These are phyloP conservation scores for Piloderma croceum DNA, from an alignment of 768 basidiomycete species.

Conservation along the genomic window DNA sequence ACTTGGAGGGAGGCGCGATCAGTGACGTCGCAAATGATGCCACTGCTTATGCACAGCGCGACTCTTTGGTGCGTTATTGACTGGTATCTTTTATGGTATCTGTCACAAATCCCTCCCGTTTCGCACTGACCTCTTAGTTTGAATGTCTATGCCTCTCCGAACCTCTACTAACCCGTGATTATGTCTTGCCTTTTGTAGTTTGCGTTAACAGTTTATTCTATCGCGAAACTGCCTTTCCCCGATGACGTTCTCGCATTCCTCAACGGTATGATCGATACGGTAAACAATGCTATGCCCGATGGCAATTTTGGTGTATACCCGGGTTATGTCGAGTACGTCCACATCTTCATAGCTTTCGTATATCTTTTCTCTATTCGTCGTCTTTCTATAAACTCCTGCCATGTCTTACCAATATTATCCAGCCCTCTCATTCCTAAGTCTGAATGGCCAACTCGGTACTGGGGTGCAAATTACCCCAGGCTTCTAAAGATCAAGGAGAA, in stretches of 20 bases:
- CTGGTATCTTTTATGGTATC: no score
- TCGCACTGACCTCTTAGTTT: no score
- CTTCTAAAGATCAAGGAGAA: slow-evolving; percentile 10
- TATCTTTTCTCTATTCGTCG: no score
- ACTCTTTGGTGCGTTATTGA: slow-evolving; percentile 1
- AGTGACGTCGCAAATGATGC: slow-evolving; percentile 13
- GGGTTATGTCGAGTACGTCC: slow-evolving; percentile 16
- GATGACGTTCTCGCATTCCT: slow-evolving; percentile 7
- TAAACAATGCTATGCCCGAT: slow-evolving; percentile 12
- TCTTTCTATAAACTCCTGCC: no score
- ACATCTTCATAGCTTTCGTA: no score
- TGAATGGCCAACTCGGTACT: slow-evolving; percentile 11
- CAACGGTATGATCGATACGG: slow-evolving; percentile 5
- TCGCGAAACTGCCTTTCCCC: slow-evolving; percentile 8
- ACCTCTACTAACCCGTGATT: no score
- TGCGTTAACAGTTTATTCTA: slow-evolving; percentile 13
- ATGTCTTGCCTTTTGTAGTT: slow-evolving; percentile 5
- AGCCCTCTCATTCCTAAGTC: slow-evolving; percentile 1
- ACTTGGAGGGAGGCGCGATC: slow-evolving; percentile 13
- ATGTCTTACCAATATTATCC: no score
- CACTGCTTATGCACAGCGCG: slow-evolving; percentile 15
- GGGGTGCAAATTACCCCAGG: slow-evolving; percentile 12
- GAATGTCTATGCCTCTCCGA: background rate
- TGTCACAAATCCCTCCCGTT: no score
- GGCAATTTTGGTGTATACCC: slow-evolving; percentile 13